These are phyloP conservation scores for Salvia miltiorrhiza DNA, from an alignment of 257 asterid genomes.

Conservation along the genomic window DNA sequence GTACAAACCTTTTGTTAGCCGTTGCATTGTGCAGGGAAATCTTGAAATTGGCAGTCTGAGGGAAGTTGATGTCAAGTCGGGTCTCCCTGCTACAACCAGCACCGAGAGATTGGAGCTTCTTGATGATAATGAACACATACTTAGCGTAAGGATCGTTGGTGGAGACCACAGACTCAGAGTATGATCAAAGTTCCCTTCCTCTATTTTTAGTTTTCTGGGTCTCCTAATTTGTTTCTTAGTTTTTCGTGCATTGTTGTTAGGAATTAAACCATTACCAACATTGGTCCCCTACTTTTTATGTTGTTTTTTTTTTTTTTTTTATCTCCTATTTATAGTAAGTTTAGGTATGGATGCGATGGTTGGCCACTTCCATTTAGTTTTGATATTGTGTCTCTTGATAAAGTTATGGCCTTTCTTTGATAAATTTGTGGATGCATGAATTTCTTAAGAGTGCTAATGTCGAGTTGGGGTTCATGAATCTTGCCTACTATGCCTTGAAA, in stretches of 20 bases:
- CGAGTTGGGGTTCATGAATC: background rate
- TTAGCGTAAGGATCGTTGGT: constrained; percentile 66
- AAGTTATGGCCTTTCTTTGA: background rate
- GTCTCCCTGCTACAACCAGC: constrained; percentile 91
- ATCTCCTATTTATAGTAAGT: background rate
- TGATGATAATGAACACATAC: constrained; percentile 71
- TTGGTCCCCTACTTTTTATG: background rate
- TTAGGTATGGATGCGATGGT: background rate
- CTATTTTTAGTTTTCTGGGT: background rate
- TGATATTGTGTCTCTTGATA: background rate
- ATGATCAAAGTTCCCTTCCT: constrained; percentile 17
- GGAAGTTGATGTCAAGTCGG: constrained; percentile 79
- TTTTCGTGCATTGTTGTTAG: background rate
- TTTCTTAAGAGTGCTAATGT: background rate
- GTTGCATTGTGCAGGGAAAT: constrained; percentile 62
- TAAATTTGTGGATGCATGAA: background rate
- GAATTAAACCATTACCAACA: background rate
- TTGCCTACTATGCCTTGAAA: background rate
- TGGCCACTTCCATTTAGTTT: background rate
- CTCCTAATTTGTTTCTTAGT: background rate
- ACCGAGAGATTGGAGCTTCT: constrained; percentile 84
- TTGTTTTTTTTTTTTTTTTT: background rate
- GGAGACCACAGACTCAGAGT: constrained; percentile 84
- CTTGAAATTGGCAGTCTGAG: constrained; percentile 73
- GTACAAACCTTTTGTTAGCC: constrained; percentile 76